These are phyloP conservation scores for Epichloe brachyelytri DNA, from an alignment of 2,329 filamentous ascomycete species.

Conservation along the genomic window DNA sequence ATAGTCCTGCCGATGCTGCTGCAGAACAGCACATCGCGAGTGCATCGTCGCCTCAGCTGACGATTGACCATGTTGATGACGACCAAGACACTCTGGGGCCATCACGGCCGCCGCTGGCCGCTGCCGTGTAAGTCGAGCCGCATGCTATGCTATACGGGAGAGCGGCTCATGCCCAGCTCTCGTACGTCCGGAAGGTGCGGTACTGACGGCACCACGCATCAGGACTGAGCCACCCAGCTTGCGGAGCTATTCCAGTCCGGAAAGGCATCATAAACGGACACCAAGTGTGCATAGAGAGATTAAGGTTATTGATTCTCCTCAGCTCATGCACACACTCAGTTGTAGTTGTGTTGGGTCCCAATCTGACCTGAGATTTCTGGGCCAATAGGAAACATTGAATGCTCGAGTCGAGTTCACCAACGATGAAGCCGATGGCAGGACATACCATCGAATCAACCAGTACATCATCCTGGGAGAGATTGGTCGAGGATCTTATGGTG, in stretches of 20 bases:
- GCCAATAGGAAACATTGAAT: constrained; percentile 70
- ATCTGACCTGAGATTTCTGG: constrained; percentile 4
- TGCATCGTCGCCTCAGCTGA: constrained; percentile 17
- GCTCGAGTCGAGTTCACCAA: constrained; percentile 77
- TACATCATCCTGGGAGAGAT: constrained; percentile 93
- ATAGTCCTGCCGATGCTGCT: neutral
- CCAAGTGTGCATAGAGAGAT: constrained; percentile 45
- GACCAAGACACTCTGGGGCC: neutral
- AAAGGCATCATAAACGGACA: constrained; percentile 44
- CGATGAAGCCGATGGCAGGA: constrained; percentile 67
- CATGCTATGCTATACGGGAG: neutral
- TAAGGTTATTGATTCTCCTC: constrained; percentile 28
- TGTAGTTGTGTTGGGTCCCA: too few relatives aligned
- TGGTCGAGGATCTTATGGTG: constrained; percentile 88
- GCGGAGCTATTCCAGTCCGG: constrained; percentile 35
- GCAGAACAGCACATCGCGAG: neutral
- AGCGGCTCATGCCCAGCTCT: neutral
- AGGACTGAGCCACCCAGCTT: constrained; percentile 31
- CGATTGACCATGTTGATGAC: constrained; percentile 15
- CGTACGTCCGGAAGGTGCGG: neutral
- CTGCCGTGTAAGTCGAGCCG: constrained; percentile 27
- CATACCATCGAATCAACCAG: constrained; percentile 84
- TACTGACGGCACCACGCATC: neutral
- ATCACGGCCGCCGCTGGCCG: constrained; percentile 16
- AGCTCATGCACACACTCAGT: neutral